Conservation (phyloP, 768 basidiomycete species). For the Tricholoma sp. region DNA sequence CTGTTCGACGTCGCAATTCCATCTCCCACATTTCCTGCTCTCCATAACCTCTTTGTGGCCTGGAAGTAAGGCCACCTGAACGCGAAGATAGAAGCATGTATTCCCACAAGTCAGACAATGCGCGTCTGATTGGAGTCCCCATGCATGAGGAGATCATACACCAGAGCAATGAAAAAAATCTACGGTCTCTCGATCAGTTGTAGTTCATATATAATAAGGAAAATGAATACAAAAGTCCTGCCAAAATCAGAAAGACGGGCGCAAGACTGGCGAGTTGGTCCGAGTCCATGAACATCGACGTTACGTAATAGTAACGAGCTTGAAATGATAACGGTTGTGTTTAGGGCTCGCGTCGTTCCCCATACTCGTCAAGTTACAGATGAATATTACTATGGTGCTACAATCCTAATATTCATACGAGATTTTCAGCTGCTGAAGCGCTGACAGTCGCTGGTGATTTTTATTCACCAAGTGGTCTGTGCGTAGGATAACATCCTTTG, state of each 20-base stretch:
- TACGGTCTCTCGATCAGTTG: slow-evolving; percentile 17
- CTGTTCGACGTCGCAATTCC: slow-evolving; percentile 27
- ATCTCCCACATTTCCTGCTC: slow-evolving; percentile 62
- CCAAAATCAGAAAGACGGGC: slow-evolving; percentile 42
- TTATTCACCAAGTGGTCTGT: slow-evolving; percentile 12
- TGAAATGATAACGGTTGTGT: too few species aligned
- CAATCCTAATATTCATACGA: not conserved
- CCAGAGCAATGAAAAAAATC: slow-evolving; percentile 51
- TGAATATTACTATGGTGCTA: not conserved
- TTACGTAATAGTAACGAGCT: too few species aligned
- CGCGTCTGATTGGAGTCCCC: slow-evolving; percentile 42
- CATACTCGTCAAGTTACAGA: not conserved
- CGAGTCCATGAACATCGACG: not conserved
- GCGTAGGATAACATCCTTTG: slow-evolving; percentile 10
- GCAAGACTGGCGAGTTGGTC: slow-evolving; percentile 26
- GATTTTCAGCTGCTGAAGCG: too few species aligned
- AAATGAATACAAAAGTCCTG: slow-evolving; percentile 35
- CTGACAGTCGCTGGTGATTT: not conserved
- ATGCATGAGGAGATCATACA: slow-evolving; percentile 67
- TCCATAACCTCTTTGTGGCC: slow-evolving; percentile 33
- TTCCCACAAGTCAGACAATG: slow-evolving; percentile 46
- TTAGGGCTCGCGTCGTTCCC: too few species aligned
- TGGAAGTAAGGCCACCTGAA: slow-evolving; percentile 16
- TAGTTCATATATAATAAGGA: not conserved
- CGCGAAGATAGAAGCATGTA: slow-evolving; percentile 37